Evolutionary conservation across 208 protist species (phyloP).

Genomic region (Trypanosoma platydactyli): DNA sequence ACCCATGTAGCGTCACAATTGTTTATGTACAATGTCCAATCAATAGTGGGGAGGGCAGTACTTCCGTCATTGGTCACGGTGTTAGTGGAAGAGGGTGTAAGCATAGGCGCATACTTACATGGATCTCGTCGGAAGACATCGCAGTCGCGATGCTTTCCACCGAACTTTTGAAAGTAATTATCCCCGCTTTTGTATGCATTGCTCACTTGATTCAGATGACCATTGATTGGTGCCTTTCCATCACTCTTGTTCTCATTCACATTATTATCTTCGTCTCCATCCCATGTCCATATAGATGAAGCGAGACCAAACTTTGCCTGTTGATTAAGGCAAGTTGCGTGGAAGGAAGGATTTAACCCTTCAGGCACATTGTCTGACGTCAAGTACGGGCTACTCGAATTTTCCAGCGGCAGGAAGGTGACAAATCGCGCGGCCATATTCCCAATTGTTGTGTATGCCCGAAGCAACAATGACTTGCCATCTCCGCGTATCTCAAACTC

Average conservation of each 20-base stretch:
- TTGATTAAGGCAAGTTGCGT: slow-evolving; percentile 64
- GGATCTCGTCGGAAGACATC: slow-evolving; percentile 74
- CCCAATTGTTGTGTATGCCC: slow-evolving; percentile 70
- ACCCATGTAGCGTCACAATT: slow-evolving; percentile 88
- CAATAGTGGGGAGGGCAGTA: slow-evolving; percentile 35
- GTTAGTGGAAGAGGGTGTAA: slow-evolving; percentile 53
- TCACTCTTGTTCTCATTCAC: not conserved
- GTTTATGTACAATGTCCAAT: slow-evolving; percentile 84
- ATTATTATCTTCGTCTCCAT: not conserved
- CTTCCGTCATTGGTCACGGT: not conserved
- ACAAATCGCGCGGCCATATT: slow-evolving; percentile 84
- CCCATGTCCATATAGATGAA: slow-evolving; percentile 64
- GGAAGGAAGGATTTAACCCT: slow-evolving; percentile 69
- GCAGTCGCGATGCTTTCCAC: slow-evolving; percentile 80
- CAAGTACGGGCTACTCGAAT: slow-evolving; percentile 31
- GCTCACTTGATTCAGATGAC: slow-evolving; percentile 53
- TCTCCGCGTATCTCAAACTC: slow-evolving; percentile 58
- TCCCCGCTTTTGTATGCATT: slow-evolving; percentile 63
- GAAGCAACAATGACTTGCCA: slow-evolving; percentile 55
- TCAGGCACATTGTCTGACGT: slow-evolving; percentile 36
- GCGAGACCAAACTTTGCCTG: slow-evolving; percentile 57
- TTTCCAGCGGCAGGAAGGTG: slow-evolving; percentile 70
- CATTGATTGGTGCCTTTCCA: slow-evolving; percentile 31
- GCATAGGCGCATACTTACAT: slow-evolving; percentile 82
- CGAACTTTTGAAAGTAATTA: slow-evolving; percentile 92